A percentile compares a stretch with the other conserved stretches of the same genome.
Evolutionary conservation across 1,139 yeast genomes (phyloP).

Genomic region (Pichia sp.): DNA sequence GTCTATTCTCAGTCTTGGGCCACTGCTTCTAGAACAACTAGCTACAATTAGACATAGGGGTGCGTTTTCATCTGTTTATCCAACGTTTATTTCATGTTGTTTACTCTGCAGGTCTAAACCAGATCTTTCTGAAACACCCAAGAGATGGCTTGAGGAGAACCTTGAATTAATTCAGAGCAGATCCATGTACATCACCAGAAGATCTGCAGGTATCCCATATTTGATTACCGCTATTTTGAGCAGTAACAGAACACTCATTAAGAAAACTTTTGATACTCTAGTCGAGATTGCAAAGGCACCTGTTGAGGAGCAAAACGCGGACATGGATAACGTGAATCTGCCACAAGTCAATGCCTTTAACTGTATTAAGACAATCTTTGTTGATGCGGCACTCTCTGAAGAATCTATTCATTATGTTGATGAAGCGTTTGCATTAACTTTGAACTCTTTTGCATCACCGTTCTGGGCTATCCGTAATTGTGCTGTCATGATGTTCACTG

Average conservation of each 20-base stretch:
- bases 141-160: constrained; percentile 49
- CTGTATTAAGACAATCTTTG: constrained; percentile 66
- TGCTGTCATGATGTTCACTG: constrained; percentile 86
- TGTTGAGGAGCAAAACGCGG: constrained; percentile 27
- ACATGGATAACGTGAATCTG: constrained; percentile 52
- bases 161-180: constrained; percentile 46
- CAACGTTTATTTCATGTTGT: constrained; percentile 65
- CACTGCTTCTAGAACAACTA: constrained; percentile 56
- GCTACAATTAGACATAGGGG: constrained; percentile 81
- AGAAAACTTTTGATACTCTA: constrained; percentile 44
- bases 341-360: constrained; percentile 95
- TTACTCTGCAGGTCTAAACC: constrained; percentile 34
- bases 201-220: constrained; percentile 90
- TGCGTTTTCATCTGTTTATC: constrained; percentile 82
- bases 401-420: constrained; percentile 48
- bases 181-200: constrained; percentile 66
- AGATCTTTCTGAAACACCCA: constrained; percentile 30
- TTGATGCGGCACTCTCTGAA: constrained; percentile 57
- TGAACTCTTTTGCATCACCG: constrained; percentile 53
- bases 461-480: constrained; percentile 89
- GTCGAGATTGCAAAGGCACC: constrained; percentile 46
- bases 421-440: constrained; percentile 50
- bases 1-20: constrained; percentile 33
- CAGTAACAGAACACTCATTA: constrained; percentile 42
- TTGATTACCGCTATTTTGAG: constrained; percentile 66